Percentiles rank a stretch among this genome's conserved stretches.
Conservation (phyloP, 1,284 basidiomycete species). For the Abortiporus biennis region DNA sequence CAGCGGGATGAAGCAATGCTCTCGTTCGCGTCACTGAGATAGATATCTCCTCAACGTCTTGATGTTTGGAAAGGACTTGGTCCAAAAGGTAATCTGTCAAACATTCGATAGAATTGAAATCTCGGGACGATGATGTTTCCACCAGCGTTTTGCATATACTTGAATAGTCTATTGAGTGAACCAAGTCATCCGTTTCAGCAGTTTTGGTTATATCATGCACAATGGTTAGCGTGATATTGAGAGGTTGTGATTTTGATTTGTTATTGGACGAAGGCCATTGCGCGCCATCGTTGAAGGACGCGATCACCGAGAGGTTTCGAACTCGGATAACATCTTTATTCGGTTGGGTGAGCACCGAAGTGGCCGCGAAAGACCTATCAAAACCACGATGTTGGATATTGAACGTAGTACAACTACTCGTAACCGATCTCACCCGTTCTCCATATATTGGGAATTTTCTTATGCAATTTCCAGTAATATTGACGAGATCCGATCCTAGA, state of each 20-base stretch:
- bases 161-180: conserved; percentile 56
- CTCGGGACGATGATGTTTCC: conserved; percentile 18
- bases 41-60: conserved; percentile 31
- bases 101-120: conserved; percentile 37
- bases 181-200: conserved; percentile 51
- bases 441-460: too few species aligned
- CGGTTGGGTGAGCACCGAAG: too few species aligned
- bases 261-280: conserved; percentile 31
- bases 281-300: conserved; percentile 34
- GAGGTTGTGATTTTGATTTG: conserved; percentile 43
- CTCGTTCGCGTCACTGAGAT: conserved; percentile 44
- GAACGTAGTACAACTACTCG: too few species aligned
- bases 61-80: conserved; percentile 32
- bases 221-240: conserved; percentile 52
- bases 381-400: too few species aligned
- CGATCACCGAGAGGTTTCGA: conserved; percentile 39
- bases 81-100: conserved; percentile 37
- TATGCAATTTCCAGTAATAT: too few species aligned
- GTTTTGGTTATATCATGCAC: conserved; percentile 47
- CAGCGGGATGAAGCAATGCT: conserved; percentile 47
- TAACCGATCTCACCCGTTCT: too few species aligned
- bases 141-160: conserved; percentile 33
- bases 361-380: too few species aligned
- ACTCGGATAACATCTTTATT: conserved; percentile 43
- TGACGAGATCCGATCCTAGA: too few species aligned